These are phyloP conservation scores for Magnolia kwangsiensis DNA, from an alignment of 164 flowering plant species.

Conservation along the genomic window DNA sequence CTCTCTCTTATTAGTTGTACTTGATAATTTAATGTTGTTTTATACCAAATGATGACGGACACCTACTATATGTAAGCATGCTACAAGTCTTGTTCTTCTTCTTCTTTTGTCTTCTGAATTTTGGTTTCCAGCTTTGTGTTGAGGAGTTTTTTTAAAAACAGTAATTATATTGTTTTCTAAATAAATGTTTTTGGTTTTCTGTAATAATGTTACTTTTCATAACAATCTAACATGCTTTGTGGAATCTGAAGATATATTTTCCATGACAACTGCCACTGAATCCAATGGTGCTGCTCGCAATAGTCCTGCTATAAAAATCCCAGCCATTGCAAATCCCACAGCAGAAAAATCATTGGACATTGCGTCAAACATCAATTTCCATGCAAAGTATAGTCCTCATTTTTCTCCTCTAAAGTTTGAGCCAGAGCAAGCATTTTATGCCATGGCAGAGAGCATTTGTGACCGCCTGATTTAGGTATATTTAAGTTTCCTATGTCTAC, in stretches of 20 bases:
- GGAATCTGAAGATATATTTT: not conserved
- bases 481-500: not conserved
- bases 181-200: too few species aligned
- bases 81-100: too few species aligned
- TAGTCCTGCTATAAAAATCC: constrained; percentile 30
- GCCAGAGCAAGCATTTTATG: constrained; percentile 83
- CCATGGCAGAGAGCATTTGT: constrained; percentile 87
- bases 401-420: constrained; percentile 88
- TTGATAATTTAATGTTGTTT: too few species aligned
- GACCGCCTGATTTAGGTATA: constrained; percentile 71
- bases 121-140: too few species aligned
- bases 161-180: not conserved
- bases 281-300: constrained; percentile 23
- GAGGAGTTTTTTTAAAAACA: not conserved
- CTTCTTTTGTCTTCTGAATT: too few species aligned
- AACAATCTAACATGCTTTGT: not conserved
- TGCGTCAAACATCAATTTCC: constrained; percentile 86
- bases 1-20: too few species aligned
- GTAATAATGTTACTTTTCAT: not conserved
- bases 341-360: constrained; percentile 56
- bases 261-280: constrained; percentile 37
- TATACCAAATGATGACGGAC: too few species aligned
- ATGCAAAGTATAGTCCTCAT: constrained; percentile 80
- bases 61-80: too few species aligned
- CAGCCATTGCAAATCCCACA: constrained; percentile 60